Base-by-base conservation (phyloP, 495 filamentous ascomycete genomes). In the Tuber melanosporum region DNA sequence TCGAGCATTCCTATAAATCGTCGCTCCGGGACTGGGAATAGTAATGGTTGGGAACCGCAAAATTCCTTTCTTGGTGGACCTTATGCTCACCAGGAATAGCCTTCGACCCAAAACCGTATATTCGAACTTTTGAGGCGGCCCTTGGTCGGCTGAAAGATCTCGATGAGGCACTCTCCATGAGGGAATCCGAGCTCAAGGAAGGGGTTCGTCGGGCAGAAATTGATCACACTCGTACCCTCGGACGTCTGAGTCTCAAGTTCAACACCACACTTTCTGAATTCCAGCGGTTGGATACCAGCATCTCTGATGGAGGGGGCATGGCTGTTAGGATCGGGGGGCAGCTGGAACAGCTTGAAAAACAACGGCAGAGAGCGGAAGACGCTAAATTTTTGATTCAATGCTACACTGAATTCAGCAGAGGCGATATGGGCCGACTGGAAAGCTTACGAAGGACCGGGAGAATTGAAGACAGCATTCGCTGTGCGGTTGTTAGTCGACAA, bases 21-120 rank as follows among this genome's bases (percentile, higher is more conserved):
- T 74, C 91, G 92, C 71, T 97, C 94, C 26, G 89, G 86, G 74
- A 66, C 57, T 66, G 57, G 57, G 26, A 66, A 66, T 36, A 66
- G 15, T 36, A 66, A 66, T 66, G 57, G 57, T 66, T 66, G 26
- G 26, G 17, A 66, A 17, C 26, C 72, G n/a, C 47, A 17, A 14
- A 72, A 20, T 32, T 0, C 15, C 36, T 26, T 32, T 47, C 19
- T 19, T 26, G 15, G 15, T 26, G 26, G 57, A 36, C 57, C 26
- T 32, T 17, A 6, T 66, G 57, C 57, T 66, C 32, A 17, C 8
- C 36, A 44, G 72, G 36, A 20, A 69, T 43, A 83, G 90, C 92
- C 71, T 99, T 99, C 83, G 96, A 99, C 83, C 96, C 96, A 1
- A 98, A 99, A 85, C 96, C 96, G 8, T 88, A 98, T 81, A 98